phyloP scores from a whole-genome alignment of 371 early-diverging fungal species.

The Blyttiomyces sp. region DNA sequence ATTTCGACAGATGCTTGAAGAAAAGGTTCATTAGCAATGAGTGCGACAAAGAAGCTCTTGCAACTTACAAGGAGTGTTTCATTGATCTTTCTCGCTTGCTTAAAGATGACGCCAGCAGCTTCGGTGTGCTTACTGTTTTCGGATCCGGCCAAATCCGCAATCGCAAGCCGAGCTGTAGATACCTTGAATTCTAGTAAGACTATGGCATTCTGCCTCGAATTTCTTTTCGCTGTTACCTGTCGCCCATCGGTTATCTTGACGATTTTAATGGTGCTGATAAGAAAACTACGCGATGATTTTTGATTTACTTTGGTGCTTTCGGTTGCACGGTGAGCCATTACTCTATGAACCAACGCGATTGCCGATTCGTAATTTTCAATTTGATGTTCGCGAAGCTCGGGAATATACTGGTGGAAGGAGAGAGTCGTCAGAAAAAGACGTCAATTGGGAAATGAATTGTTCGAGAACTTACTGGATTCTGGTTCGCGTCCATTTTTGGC shows the following conservation, averaged over 20 bases:
- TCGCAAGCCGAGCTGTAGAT: slow-evolving; percentile 19
- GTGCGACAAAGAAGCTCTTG: too few relatives aligned
- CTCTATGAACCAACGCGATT: slow-evolving; percentile 2
- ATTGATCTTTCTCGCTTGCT: too few relatives aligned
- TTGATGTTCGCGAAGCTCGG: slow-evolving; percentile 5
- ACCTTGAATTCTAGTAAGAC: too few relatives aligned
- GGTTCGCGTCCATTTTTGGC: neutral
- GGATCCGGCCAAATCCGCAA: slow-evolving; percentile 26
- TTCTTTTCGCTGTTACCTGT: too few relatives aligned
- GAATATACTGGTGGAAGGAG: slow-evolving; percentile 3
- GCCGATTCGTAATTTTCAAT: slow-evolving; percentile 3
- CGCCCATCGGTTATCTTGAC: slow-evolving; percentile 2
- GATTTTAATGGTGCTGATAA: slow-evolving; percentile 22
- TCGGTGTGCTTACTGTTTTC: slow-evolving; percentile 26
- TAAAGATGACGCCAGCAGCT: too few relatives aligned
- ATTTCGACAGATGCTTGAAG: slow-evolving; percentile 4
- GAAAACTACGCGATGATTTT: slow-evolving; percentile 19
- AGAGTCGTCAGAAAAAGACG: neutral
- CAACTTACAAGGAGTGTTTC: too few relatives aligned
- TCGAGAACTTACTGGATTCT: neutral
- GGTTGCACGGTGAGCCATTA: slow-evolving; percentile 4
- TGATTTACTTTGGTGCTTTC: slow-evolving; percentile 20
- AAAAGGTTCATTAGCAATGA: too few relatives aligned
- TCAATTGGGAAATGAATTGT: too few relatives aligned
- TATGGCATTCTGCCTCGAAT: too few relatives aligned